Conservation (phyloP, 495 filamentous ascomycete species). For the Halenospora varia region DNA sequence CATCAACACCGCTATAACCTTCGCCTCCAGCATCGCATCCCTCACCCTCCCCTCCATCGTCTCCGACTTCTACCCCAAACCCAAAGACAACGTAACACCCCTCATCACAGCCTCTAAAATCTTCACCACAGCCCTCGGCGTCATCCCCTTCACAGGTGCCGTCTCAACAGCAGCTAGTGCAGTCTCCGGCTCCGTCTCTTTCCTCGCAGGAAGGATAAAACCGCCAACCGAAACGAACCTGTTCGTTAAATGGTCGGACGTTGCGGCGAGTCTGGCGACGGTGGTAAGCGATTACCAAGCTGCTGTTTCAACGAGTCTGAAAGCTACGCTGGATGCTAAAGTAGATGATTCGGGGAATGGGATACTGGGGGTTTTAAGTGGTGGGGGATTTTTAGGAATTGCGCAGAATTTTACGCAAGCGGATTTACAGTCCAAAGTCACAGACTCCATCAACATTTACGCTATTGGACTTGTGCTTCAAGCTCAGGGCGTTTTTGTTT, state of each 20-base stretch:
- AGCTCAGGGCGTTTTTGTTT: too few species aligned
- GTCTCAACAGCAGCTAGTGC: not conserved
- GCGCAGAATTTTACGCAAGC: too few species aligned
- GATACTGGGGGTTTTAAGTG: too few species aligned
- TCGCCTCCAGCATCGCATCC: not conserved
- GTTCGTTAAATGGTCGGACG: not conserved
- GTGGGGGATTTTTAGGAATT: too few species aligned
- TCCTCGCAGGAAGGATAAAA: not conserved
- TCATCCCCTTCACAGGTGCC: constrained; percentile 2
- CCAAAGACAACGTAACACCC: not conserved
- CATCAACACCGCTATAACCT: not conserved
- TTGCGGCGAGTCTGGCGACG: not conserved
- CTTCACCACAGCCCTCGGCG: constrained; percentile 3
- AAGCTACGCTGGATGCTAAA: too few species aligned
- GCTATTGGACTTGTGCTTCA: too few species aligned
- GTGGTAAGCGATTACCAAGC: too few species aligned
- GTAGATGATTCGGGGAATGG: too few species aligned
- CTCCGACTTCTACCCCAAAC: constrained; percentile 3
- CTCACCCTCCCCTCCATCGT: constrained; percentile 1
- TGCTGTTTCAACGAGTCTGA: too few species aligned
- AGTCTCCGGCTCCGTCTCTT: not conserved
- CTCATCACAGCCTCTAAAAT: not conserved
- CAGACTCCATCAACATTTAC: too few species aligned
- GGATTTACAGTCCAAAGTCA: too few species aligned
- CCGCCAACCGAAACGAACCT: not conserved